phyloP scores from a whole-genome alignment of 805 yeast genomes.

The Candida pseudofarinosa region DNA sequence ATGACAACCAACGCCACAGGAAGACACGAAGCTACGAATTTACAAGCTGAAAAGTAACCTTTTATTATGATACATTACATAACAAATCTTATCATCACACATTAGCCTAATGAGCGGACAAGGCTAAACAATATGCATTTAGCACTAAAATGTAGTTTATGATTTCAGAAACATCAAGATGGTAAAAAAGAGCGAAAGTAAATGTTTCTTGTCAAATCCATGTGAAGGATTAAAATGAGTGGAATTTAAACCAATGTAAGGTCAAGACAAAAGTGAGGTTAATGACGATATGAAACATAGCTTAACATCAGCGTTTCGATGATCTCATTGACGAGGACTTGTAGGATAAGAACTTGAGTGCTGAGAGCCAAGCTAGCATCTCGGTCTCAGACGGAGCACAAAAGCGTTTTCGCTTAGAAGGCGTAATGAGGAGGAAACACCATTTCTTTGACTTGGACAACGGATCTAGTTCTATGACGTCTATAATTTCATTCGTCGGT shows the following conservation, averaged over 20 bases:
- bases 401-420: slow-evolving; percentile 40
- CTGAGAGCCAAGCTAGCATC: slow-evolving; percentile 45
- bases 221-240: too few species aligned
- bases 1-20: too few species aligned
- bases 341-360: slow-evolving; percentile 30
- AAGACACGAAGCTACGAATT: too few species aligned
- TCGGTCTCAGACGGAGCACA: slow-evolving; percentile 45
- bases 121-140: neutral
- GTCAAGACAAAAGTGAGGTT: too few species aligned
- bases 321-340: slow-evolving; percentile 1
- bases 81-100: neutral
- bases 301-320: too few species aligned
- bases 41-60: too few species aligned
- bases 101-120: neutral
- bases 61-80: too few species aligned
- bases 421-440: slow-evolving; percentile 47
- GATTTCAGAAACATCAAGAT: too few species aligned
- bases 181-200: neutral
- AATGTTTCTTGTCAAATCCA: too few species aligned
- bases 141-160: too few species aligned
- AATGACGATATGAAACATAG: too few species aligned
- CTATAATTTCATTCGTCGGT: slow-evolving; percentile 30
- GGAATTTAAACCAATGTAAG: too few species aligned
- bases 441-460: slow-evolving; percentile 37
- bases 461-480: slow-evolving; percentile 50